A percentile compares a stretch with the other conserved stretches of the same genome.
phyloP scores from a whole-genome alignment of 2,329 filamentous ascomycete species.

The Fusarium euwallaceae region DNA sequence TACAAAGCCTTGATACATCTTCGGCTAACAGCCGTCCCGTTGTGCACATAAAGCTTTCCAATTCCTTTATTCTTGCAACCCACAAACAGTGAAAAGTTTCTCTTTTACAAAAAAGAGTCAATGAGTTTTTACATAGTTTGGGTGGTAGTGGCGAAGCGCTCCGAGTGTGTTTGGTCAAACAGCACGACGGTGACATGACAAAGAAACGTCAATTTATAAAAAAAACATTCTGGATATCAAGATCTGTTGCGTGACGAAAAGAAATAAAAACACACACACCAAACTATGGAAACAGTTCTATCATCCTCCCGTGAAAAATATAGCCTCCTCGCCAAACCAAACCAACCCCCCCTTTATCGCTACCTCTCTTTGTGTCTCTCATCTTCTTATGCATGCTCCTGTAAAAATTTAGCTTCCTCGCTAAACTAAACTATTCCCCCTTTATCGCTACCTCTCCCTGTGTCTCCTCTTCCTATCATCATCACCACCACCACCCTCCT shows the following conservation, averaged over 20 bases:
- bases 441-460: conserved; percentile 21
- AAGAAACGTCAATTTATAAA: not conserved
- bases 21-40: not conserved
- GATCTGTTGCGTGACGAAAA: conserved; percentile 1
- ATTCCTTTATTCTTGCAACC: not conserved
- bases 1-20: not conserved
- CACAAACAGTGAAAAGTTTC: conserved; percentile 1
- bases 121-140: not conserved
- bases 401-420: conserved; percentile 7
- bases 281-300: conserved; percentile 7
- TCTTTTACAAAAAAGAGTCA: not conserved
- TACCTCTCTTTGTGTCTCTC: conserved; percentile 22
- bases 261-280: not conserved
- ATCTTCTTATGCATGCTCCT: conserved; percentile 16
- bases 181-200: conserved; percentile 9
- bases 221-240: conserved; percentile 23
- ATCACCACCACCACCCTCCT: conserved; percentile 27
- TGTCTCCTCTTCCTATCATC: conserved; percentile 30
- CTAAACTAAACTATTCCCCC: not conserved
- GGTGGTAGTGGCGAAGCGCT: not conserved
- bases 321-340: not conserved
- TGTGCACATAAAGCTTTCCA: not conserved
- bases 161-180: conserved; percentile 22
- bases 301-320: not conserved
- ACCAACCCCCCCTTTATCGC: conserved; percentile 3